Evolutionary conservation across 306 rosid species (phyloP).

Genomic region (Vigna mungo): DNA sequence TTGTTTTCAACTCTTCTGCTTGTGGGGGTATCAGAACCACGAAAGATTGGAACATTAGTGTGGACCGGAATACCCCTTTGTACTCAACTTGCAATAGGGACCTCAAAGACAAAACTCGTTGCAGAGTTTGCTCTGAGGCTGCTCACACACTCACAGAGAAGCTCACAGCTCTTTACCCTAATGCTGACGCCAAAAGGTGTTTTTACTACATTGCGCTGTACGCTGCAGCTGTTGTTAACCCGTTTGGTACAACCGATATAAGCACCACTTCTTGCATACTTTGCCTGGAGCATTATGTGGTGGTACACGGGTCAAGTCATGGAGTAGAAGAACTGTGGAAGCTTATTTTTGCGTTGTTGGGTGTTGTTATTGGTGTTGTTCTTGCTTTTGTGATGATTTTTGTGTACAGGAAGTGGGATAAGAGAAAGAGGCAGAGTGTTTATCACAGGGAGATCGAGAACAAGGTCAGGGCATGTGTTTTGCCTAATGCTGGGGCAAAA

Average conservation of each 20-base stretch:
- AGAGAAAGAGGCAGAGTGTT: conserved; percentile 47
- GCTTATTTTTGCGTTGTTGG: conserved; percentile 58
- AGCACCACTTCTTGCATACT: conserved; percentile 66
- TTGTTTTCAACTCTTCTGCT: too few relatives aligned
- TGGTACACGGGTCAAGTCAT: conserved; percentile 17
- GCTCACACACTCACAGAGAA: too few relatives aligned
- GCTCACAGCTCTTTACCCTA: too few relatives aligned
- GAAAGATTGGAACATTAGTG: too few relatives aligned
- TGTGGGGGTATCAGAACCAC: too few relatives aligned
- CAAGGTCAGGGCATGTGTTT: conserved; percentile 55
- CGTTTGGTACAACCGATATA: conserved; percentile 64
- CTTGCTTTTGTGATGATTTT: conserved; percentile 45
- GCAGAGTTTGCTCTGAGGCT: too few relatives aligned
- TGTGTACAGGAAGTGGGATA: conserved; percentile 52
- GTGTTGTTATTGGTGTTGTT: conserved; percentile 55
- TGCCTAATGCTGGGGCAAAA: conserved; percentile 69
- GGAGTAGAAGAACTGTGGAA: conserved; percentile 37
- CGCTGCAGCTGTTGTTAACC: conserved; percentile 63
- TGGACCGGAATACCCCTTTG: too few relatives aligned
- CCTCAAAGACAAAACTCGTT: too few relatives aligned
- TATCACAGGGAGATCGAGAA: conserved; percentile 58
- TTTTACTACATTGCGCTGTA: conserved; percentile 61
- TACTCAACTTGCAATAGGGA: too few relatives aligned
- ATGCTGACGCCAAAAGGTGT: conserved; percentile 37
- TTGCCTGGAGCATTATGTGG: conserved; percentile 31